phyloP scores from a whole-genome alignment of 2,329 filamentous ascomycete genomes.

The Rutstroemia sydowiana region DNA sequence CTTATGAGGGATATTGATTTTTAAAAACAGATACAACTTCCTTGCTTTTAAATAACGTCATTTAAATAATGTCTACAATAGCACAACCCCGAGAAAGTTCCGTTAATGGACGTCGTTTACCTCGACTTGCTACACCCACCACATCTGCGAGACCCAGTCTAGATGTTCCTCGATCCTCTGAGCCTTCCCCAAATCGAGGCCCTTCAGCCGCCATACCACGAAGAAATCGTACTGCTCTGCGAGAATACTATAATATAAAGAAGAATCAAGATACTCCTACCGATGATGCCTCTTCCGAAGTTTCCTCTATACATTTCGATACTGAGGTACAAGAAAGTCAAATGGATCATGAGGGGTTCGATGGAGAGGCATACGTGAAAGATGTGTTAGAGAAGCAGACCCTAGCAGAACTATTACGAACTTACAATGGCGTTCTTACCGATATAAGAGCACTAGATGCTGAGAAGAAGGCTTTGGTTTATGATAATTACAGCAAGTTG shows the following conservation, averaged over 20 bases:
- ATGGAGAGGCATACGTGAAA: slow-evolving; percentile 61
- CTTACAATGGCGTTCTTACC: slow-evolving; percentile 64
- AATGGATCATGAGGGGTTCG: slow-evolving; percentile 67
- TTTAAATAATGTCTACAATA: slow-evolving; percentile 52
- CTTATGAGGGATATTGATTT: too few species aligned
- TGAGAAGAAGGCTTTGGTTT: slow-evolving; percentile 93
- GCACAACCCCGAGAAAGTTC: slow-evolving; percentile 54
- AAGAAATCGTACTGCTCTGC: slow-evolving; percentile 71
- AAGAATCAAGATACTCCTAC: slow-evolving; percentile 24
- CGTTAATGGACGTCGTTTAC: slow-evolving; percentile 48
- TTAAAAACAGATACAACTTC: too few species aligned
- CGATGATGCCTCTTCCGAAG: slow-evolving; percentile 25
- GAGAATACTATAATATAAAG: slow-evolving; percentile 90
- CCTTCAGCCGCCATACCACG: slow-evolving; percentile 25
- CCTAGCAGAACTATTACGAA: slow-evolving; percentile 60
- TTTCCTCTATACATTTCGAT: slow-evolving; percentile 32
- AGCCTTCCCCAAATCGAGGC: slow-evolving; percentile 45
- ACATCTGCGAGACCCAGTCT: slow-evolving; percentile 70
- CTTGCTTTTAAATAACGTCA: slow-evolving; percentile 6
- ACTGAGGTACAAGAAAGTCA: slow-evolving; percentile 57
- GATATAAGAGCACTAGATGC: slow-evolving; percentile 89
- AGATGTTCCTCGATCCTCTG: slow-evolving; percentile 55
- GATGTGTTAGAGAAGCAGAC: slow-evolving; percentile 53
- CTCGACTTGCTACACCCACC: slow-evolving; percentile 56
- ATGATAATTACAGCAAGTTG: slow-evolving; percentile 96